Evolutionary conservation across 2,329 filamentous ascomycete genomes (phyloP), one percentile per base, ranked within the genome.

Genomic region (Colletotrichum navitas): DNA sequence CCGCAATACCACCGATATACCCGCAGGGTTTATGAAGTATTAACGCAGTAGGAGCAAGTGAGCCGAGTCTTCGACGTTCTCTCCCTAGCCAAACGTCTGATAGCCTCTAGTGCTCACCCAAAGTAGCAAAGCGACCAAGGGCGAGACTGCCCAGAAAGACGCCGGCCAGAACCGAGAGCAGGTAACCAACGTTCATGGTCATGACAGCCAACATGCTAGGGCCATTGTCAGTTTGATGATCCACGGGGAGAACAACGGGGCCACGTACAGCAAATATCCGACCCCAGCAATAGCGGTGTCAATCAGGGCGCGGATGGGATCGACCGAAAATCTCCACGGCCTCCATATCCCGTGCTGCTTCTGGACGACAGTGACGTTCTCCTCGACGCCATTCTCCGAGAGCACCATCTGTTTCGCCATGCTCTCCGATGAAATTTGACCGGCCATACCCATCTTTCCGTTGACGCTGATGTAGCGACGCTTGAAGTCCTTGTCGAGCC

Each of bases 201-300:
- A 96, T 97, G 78, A 97, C 92, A 18, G 93, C 93, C 83, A 97
- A 84, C 94, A 97, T 97, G 71, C 94, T 97, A 55, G 5, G 24
- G 10, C 0, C 8, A 18, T 16, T 29, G 36, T 34, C 51, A 52
- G 51, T 16, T 36, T 18, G 52, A 12, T 63, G 18, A n/a, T 14
- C 2, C 11, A 39, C 5, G n/a, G 29, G 6, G 21, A 16, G 16
- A 8, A 10, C 12, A 2, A 59, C 10, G 32, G 11, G 36, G 21
- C 7, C 43, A 90, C 93, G 88, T 83, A 97, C 94, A 97, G 89
- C 41, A 97, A 83, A 82, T 97, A 97, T 16, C 92, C 92, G 55
- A 97, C 88, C 10, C 90, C 94, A n/a, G 89, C 89, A 78, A 94
- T 90, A 29, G 92, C 81, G 0, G 91, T 91, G 77, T 93, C 92